Base-by-base conservation (phyloP, 495 filamentous ascomycete species). In the Neurospora intermedia region DNA sequence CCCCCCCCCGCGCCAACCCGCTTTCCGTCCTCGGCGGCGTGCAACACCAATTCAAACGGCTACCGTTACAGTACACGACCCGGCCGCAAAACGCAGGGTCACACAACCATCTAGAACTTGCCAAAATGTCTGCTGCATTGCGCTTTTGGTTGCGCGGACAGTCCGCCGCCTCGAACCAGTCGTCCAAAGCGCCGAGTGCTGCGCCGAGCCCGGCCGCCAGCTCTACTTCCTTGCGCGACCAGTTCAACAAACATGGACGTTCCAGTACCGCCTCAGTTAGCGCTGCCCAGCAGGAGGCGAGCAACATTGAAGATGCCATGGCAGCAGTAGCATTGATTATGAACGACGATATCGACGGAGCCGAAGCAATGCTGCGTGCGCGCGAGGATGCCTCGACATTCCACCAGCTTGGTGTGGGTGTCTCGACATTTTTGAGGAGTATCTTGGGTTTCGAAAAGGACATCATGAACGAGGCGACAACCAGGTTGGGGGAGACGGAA, bases 361-460 rank as follows among this genome's bases (percentile, higher is more conserved):
- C 96, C 3, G 95, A 98, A 81, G 86, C 83, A 73, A 88, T 87
- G 43, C 85, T 98, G 20, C 87, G 87, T 40, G 84, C 97, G 42
- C 87, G 86, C 42, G 86, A 89, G 75, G 90, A 91, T 20, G 83
- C 86, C 69, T 98, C 96, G n/a, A 88, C 94, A n/a, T 98, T 94
- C 79, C 96, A 99, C 79, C 89, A 93, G 85, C 86, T 98, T 27
- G 96, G 92, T 9, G 84, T 90, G 78, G 93, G 93, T 45, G 88
- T 97, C 39, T 89, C 94, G 54, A 88, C 87, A 41, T 98, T 98
- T 76, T 90, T 99, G 77, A 86, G 88, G 75, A 94, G 94, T 48
- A 92, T 94, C 15, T 83, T 99, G 11, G 95, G 96, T 6, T 96
- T 97, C 78, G 96, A 99, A 81, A 92, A 94, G 76, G 93, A 96